Evolutionary conservation across 306 rosid genomes (phyloP).

Genomic region (Lotus japonicus): DNA sequence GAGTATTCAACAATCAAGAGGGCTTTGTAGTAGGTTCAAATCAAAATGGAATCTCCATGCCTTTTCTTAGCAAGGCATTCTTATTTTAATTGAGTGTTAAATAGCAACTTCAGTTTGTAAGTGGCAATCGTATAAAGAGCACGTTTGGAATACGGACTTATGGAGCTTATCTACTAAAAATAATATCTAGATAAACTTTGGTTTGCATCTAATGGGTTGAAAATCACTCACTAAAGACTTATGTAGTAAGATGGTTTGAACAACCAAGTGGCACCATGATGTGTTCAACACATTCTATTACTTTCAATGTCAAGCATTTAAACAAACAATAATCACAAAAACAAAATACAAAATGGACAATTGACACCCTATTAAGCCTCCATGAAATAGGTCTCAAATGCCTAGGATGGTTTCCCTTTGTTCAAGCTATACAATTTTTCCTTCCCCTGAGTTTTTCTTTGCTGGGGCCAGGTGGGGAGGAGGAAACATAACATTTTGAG

Average conservation of each 20-base stretch:
- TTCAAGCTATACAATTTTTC: background rate
- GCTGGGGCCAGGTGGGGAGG: background rate
- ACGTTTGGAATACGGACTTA: no score
- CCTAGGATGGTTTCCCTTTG: background rate
- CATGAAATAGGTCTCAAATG: constrained; percentile 15
- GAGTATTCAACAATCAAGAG: background rate
- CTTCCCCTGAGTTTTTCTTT: constrained; percentile 2
- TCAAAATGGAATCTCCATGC: background rate
- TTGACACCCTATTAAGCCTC: constrained; percentile 15
- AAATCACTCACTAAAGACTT: background rate
- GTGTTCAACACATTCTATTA: background rate
- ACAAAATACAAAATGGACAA: constrained; percentile 12
- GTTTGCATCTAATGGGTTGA: no score
- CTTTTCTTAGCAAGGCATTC: background rate
- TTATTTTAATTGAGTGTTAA: background rate
- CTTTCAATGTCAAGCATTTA: constrained; percentile 10
- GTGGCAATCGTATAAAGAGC: no score
- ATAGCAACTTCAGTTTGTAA: background rate
- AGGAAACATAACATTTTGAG: background rate
- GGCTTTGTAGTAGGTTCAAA: background rate
- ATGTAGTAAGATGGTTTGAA: background rate
- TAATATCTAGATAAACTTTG: no score
- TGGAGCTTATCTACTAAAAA: no score
- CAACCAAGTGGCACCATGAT: background rate
- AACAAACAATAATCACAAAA: constrained; percentile 1